Conservation (phyloP, 352 stramenopile genomes). For the Bremia lactucae region DNA sequence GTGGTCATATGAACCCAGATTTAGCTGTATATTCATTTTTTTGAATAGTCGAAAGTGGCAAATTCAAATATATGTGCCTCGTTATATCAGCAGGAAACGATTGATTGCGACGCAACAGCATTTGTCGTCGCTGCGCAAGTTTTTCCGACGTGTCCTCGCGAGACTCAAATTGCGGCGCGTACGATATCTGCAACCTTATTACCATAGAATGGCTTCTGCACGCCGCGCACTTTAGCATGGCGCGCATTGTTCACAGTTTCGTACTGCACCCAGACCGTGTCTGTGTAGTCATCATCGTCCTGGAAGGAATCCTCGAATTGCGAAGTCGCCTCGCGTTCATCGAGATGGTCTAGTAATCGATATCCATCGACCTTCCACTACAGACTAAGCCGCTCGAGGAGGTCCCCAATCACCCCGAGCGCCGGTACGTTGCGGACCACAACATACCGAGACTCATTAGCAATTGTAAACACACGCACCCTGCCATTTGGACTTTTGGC, state of each 20-base stretch:
- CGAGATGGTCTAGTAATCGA: conserved; percentile 35
- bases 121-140: conserved; percentile 41
- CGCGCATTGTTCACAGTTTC: conserved; percentile 68
- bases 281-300: conserved; percentile 33
- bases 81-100: background rate
- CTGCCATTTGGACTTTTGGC: conserved; percentile 11
- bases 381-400: conserved; percentile 38
- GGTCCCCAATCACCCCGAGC: conserved; percentile 42
- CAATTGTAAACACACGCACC: conserved; percentile 50
- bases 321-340: conserved; percentile 27
- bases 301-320: conserved; percentile 5
- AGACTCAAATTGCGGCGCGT: conserved; percentile 54
- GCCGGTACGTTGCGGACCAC: conserved; percentile 53
- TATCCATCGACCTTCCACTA: conserved; percentile 45
- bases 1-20: conserved; percentile 37
- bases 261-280: conserved; percentile 63
- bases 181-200: conserved; percentile 48
- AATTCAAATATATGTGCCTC: background rate
- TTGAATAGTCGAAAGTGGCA: conserved; percentile 5
- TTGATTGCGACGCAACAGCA: conserved; percentile 31
- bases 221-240: conserved; percentile 43
- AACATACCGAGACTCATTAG: conserved; percentile 46
- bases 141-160: conserved; percentile 50
- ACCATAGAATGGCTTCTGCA: conserved; percentile 59
- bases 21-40: conserved; percentile 1